Percentiles rank a stretch among this genome's conserved stretches.
Conservation (phyloP, 371 early-diverging fungal genomes). For the Entomophthora muscae region DNA sequence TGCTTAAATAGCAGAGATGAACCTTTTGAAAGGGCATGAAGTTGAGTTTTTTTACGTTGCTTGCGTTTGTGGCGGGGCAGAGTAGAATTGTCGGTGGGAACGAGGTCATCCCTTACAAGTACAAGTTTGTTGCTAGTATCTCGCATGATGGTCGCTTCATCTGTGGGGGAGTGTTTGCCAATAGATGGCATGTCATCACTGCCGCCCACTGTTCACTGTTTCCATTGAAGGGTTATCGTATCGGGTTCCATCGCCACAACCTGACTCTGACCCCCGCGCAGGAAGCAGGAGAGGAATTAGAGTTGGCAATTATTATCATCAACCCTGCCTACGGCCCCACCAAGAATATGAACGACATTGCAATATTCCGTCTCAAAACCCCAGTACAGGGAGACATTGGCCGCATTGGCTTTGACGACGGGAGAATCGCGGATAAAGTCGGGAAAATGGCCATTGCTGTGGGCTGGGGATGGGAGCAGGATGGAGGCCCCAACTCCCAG, state of each 20-base stretch:
- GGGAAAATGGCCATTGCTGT: background rate
- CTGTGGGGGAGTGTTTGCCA: slow-evolving; percentile 3
- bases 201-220: slow-evolving; percentile 8
- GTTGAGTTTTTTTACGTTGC: no score
- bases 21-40: no score
- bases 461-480: slow-evolving; percentile 1
- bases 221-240: background rate
- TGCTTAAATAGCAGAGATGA: no score
- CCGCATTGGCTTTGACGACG: background rate
- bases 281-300: background rate
- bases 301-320: background rate
- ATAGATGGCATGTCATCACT: background rate
- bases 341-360: background rate
- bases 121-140: background rate
- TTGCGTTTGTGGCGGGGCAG: no score
- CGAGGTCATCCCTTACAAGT: slow-evolving; percentile 8
- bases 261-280: background rate
- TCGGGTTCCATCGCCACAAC: slow-evolving; percentile 7
- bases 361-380: background rate
- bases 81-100: slow-evolving; percentile 5
- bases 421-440: background rate
- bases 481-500: background rate
- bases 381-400: background rate
- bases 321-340: slow-evolving; percentile 1
- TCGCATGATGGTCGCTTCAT: background rate